Percentiles rank a stretch among this genome's conserved stretches.
Conservation (phyloP, 257 asterid species). For the Solanum corneliomulleri region DNA sequence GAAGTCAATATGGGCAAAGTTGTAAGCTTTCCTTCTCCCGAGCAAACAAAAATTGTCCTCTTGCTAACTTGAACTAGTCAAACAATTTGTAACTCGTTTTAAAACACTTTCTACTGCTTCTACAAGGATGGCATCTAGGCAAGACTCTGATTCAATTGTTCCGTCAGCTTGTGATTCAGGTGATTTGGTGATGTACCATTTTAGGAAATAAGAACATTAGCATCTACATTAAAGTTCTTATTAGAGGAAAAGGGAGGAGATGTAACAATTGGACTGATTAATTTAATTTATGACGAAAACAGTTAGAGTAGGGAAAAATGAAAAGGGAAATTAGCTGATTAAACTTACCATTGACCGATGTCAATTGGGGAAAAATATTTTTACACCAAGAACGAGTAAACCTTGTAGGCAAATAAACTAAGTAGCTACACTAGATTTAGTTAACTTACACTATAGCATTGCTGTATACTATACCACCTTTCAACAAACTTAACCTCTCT, state of each 20-base stretch:
- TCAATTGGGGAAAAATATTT: not conserved
- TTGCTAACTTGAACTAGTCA: not conserved
- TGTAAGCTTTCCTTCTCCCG: not conserved
- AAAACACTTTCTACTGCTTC: not conserved
- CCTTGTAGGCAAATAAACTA: not conserved
- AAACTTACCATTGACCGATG: not conserved
- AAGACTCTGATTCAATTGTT: not conserved
- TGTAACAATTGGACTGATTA: not conserved
- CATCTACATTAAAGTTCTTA: not conserved
- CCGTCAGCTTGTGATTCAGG: not conserved
- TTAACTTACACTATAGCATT: conserved; percentile 72
- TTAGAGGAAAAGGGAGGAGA: not conserved
- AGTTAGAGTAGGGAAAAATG: not conserved
- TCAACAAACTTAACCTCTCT: conserved; percentile 81
- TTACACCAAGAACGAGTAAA: not conserved
- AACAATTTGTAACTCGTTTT: not conserved
- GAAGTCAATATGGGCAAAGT: not conserved
- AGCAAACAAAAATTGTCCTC: not conserved
- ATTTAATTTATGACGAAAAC: not conserved
- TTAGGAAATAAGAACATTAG: not conserved
- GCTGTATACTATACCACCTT: conserved; percentile 88
- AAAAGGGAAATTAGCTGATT: not conserved
- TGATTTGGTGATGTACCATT: not conserved
- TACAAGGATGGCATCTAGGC: not conserved
- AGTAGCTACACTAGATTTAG: not conserved